Conservation (phyloP, 2,329 filamentous ascomycete species). For the Malbranchea zuffiana region DNA sequence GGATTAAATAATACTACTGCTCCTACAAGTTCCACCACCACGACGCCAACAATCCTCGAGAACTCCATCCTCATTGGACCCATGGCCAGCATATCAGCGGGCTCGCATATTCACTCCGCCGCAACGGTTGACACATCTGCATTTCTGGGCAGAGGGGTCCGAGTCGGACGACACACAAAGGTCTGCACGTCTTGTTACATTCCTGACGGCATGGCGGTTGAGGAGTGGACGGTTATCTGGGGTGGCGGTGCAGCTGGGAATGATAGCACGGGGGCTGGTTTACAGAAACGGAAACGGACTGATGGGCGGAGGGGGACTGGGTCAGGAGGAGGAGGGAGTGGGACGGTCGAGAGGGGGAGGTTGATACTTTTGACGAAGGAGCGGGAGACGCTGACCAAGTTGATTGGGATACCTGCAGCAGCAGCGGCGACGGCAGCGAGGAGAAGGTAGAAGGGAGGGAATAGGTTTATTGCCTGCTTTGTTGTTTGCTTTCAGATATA, state of each 20-base stretch:
- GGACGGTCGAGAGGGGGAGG: slow-evolving; percentile 50
- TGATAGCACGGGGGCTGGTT: slow-evolving; percentile 17
- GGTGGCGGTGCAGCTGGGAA: slow-evolving; percentile 42
- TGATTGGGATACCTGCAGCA: slow-evolving; percentile 39
- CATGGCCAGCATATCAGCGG: slow-evolving; percentile 27
- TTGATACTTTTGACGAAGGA: slow-evolving; percentile 56
- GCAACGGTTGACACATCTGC: slow-evolving; percentile 38
- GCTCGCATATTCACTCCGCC: slow-evolving; percentile 30
- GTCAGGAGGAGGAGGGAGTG: slow-evolving; percentile 13
- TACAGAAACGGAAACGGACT: slow-evolving; percentile 25
- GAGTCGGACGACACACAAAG: slow-evolving; percentile 50
- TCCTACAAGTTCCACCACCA: slow-evolving; percentile 6
- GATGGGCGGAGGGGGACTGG: slow-evolving; percentile 25
- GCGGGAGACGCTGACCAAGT: slow-evolving; percentile 53
- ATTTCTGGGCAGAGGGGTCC: slow-evolving; percentile 24
- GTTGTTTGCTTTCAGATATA: no score
- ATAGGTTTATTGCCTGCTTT: no score
- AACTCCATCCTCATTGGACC: slow-evolving; percentile 32
- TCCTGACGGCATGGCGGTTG: slow-evolving; percentile 46
- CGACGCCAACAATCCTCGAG: slow-evolving; percentile 25
- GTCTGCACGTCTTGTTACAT: slow-evolving; percentile 55
- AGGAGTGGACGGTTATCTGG: slow-evolving; percentile 60
- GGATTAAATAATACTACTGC: slow-evolving; percentile 2
- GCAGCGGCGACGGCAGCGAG: slow-evolving; percentile 4
- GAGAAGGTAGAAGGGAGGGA: no score